phyloP scores from a whole-genome alignment of 306 rosid species.

The Cicer cuneatum region DNA sequence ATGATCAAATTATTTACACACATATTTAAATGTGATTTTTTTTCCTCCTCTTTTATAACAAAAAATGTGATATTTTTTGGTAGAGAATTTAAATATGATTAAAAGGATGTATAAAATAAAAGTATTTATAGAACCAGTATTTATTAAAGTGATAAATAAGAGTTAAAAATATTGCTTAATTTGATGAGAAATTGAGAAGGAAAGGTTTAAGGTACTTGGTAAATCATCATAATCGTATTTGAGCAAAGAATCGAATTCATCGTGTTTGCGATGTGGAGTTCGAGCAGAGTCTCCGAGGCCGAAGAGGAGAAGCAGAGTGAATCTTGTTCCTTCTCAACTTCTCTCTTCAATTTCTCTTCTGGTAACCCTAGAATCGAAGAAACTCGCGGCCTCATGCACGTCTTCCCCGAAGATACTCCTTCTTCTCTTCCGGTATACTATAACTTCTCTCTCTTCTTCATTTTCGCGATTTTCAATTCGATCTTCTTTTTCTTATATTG shows the following conservation, averaged over 20 bases:
- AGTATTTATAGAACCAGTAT: too few relatives aligned
- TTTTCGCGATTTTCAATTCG: not conserved
- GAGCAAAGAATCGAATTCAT: not conserved
- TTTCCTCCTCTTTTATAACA: too few relatives aligned
- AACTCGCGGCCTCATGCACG: conserved; percentile 88
- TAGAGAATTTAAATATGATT: too few relatives aligned
- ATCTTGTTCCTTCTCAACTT: conserved; percentile 58
- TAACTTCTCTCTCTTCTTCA: not conserved
- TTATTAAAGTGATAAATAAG: too few relatives aligned
- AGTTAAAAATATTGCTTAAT: too few relatives aligned
- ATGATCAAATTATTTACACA: too few relatives aligned
- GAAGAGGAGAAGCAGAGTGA: conserved; percentile 49
- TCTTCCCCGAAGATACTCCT: conserved; percentile 65
- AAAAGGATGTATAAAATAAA: too few relatives aligned
- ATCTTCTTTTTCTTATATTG: not conserved
- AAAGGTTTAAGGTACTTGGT: not conserved
- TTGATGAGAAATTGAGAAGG: not conserved
- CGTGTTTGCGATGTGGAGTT: conserved; percentile 46
- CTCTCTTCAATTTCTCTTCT: conserved; percentile 72
- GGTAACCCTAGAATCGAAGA: conserved; percentile 99
- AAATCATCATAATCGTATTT: not conserved
- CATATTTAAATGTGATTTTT: too few relatives aligned
- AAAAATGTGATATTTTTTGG: too few relatives aligned
- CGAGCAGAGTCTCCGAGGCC: conserved; percentile 51
- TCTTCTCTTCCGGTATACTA: conserved; percentile 62